Evolutionary conservation across 225 moss, liverwort and hornwort species (phyloP), one percentile per base, ranked within the genome.

Genomic region (Polytrichum formosum): DNA sequence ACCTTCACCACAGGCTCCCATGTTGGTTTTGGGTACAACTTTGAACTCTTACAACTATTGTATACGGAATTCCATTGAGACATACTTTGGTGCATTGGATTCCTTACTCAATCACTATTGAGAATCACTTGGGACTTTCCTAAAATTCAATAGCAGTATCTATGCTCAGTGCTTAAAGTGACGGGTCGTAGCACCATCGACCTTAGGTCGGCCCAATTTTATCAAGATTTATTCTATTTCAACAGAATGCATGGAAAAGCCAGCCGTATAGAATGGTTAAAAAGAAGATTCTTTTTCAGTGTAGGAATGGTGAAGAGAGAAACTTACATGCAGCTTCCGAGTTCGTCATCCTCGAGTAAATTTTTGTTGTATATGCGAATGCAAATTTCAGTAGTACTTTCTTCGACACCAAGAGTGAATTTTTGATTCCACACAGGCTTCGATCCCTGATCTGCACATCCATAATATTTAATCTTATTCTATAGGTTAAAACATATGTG

Each of bases 391-490:
- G 35, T 55, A 33, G 64, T 65, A 28, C 3, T 75, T 29, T 87
- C 86, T 54, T 87, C 86, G 18, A 87, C 72, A 67, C 67, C 75
- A 23, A 87, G 77, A 30, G 67, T 80, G 75, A 87, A 78, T 61
- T 83, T 83, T 26, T 87, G 86, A 61, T 87, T 87, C 86, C 86
- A 87, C 2, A 35, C 27, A 33, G 86, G 86, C 64, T 75, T 82
- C 28, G 83, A 80, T 56, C 86, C 86, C 71, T 87, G 83, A 67
- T 80, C 85, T 85, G 79, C 72, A 75, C 28, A 28, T 33, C 59
- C 65, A 30, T 6, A 25, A 22, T 1, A 59, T 63, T 29, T 20
- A 20, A 30, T 28, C 28, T 46, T 16, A 46, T 46, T 46, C 3
- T 46, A 46, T 13, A 46, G 13, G 16, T 2, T 46, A 46, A 4